Percentiles rank a stretch among this genome's conserved stretches.
Conservation (phyloP, 2,329 filamentous ascomycete species). For the Aspergillus aculeatinus region DNA sequence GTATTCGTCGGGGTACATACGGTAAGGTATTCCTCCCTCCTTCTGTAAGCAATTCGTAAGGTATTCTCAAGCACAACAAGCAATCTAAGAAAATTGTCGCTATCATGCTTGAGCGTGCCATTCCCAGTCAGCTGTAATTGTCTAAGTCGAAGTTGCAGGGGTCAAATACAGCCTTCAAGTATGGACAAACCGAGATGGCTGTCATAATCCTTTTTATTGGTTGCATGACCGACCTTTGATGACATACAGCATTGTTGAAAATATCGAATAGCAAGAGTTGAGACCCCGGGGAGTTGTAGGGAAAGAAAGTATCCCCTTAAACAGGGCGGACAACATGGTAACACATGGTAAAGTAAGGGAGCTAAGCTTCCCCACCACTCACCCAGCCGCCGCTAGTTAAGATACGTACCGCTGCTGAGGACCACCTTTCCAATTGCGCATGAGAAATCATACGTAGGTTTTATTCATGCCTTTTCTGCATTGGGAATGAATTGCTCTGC, state of each 20-base stretch:
- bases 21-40: no score
- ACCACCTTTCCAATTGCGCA: not conserved
- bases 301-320: not conserved
- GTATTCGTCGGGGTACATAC: no score
- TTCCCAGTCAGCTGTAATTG: not conserved
- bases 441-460: no score
- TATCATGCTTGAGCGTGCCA: not conserved
- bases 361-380: not conserved
- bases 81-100: no score
- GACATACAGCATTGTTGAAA: not conserved
- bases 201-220: no score
- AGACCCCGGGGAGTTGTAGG: not conserved
- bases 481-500: no score
- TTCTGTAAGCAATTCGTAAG: no score
- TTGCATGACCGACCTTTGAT: not conserved
- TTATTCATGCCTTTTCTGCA: no score
- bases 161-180: not conserved
- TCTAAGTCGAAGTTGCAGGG: not conserved
- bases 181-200: no score
- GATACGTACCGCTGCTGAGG: not conserved
- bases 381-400: not conserved
- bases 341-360: constrained; percentile 1
- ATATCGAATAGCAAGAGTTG: not conserved
- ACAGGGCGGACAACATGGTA: not conserved
- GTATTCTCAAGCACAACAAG: no score